Conservation (phyloP, 306 rosid genomes). For the Lablab purpureus region DNA sequence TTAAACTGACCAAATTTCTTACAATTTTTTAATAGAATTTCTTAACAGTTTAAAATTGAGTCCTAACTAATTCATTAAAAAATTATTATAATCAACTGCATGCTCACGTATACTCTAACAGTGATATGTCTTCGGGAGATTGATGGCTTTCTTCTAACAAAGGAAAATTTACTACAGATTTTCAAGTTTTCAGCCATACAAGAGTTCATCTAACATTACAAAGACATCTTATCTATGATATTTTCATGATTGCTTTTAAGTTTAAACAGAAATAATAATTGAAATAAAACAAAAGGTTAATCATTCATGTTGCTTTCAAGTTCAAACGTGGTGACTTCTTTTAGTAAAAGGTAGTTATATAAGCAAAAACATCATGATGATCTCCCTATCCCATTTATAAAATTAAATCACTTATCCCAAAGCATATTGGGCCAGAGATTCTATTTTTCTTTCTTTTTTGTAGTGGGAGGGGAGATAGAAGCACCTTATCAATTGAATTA, state of each 20-base stretch:
- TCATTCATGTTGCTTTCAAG: not conserved
- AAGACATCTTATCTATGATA: not conserved
- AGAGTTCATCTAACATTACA: not conserved
- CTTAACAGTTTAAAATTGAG: not conserved
- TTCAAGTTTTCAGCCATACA: not conserved
- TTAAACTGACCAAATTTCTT: not conserved
- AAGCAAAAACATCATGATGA: not conserved
- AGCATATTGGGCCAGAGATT: not conserved
- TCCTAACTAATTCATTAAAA: not conserved
- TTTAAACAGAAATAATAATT: not conserved
- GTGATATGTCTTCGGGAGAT: not conserved
- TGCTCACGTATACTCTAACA: not conserved
- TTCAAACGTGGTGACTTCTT: not conserved
- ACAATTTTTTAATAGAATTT: not conserved
- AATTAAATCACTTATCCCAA: not conserved
- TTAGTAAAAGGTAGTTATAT: not conserved
- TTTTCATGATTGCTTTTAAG: not conserved
- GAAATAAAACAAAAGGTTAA: conserved; percentile 1
- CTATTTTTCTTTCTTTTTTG: not conserved
- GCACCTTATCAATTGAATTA: not conserved
- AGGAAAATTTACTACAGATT: not conserved
- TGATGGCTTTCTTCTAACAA: not conserved
- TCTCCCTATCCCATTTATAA: not conserved
- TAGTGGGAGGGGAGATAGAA: not conserved
- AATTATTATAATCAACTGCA: not conserved